Conservation (phyloP, 148 eudicot genomes). For the Heliosperma pusillum region DNA sequence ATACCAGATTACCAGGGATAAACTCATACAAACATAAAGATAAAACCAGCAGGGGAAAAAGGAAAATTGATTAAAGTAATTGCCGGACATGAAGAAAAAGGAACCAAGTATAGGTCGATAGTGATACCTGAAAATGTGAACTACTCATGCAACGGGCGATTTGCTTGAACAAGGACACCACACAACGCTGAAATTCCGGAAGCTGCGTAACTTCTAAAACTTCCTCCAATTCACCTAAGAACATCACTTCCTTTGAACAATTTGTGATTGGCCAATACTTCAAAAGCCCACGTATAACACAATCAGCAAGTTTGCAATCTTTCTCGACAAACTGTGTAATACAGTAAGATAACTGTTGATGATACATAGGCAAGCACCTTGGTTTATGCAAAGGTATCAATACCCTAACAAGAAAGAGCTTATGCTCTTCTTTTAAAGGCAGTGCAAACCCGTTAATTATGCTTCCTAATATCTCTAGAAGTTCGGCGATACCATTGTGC, state of each 20-base stretch:
- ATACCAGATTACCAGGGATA: too few relatives aligned
- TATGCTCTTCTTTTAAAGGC: slow-evolving; percentile 79
- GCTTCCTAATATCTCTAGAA: slow-evolving; percentile 72
- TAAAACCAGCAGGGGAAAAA: background rate
- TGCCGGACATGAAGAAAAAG: background rate
- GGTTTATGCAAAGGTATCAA: slow-evolving; percentile 77
- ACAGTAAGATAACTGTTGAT: slow-evolving; percentile 67
- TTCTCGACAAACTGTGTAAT: slow-evolving; percentile 75
- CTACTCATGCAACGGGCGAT: slow-evolving; percentile 63
- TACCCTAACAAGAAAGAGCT: slow-evolving; percentile 56
- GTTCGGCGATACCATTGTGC: slow-evolving; percentile 69
- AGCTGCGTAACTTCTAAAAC: slow-evolving; percentile 67
- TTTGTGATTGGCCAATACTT: slow-evolving; percentile 79
- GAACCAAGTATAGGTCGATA: background rate
- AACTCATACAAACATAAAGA: too few relatives aligned
- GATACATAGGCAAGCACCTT: slow-evolving; percentile 64
- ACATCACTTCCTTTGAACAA: slow-evolving; percentile 73
- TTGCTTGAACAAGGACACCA: slow-evolving; percentile 63
- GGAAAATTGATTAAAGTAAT: background rate
- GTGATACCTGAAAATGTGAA: slow-evolving; percentile 61
- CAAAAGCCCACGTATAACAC: slow-evolving; percentile 58
- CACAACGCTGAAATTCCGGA: slow-evolving; percentile 68
- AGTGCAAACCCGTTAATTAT: slow-evolving; percentile 77
- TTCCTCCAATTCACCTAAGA: slow-evolving; percentile 66
- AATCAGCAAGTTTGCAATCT: slow-evolving; percentile 76